Evolutionary conservation across 768 basidiomycete species (phyloP).

Genomic region (Lactifluus rugatus): DNA sequence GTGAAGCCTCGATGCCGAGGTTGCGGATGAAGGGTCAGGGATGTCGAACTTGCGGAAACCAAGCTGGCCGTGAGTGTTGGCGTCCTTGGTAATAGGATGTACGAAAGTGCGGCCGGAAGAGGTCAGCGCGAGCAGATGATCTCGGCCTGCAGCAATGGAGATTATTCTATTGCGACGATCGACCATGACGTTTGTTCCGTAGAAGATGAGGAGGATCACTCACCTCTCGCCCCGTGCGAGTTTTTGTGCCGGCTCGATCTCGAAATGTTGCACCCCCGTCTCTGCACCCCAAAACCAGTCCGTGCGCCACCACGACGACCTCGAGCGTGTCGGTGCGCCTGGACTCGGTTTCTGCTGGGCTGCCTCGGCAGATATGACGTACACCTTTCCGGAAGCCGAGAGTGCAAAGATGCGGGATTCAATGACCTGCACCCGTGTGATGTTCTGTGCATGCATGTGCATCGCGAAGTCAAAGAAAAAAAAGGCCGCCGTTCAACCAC

Average conservation of each 20-base stretch:
- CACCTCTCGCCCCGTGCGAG: conserved; percentile 63
- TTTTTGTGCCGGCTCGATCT: conserved; percentile 47
- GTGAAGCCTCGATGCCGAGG: conserved; percentile 28
- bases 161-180: conserved; percentile 41
- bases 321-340: conserved; percentile 34
- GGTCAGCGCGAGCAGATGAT: conserved; percentile 65
- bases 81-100: conserved; percentile 62
- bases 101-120: conserved; percentile 69
- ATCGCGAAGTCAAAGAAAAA: background rate
- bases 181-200: background rate
- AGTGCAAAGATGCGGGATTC: conserved; percentile 63
- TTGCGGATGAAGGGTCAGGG: conserved; percentile 26
- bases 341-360: conserved; percentile 36
- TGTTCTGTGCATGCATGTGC: conserved; percentile 49
- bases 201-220: conserved; percentile 11
- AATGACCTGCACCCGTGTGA: conserved; percentile 52
- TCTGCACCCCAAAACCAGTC: conserved; percentile 50
- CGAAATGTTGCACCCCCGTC: conserved; percentile 43
- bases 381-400: conserved; percentile 67
- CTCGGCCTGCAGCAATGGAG: conserved; percentile 61
- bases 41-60: conserved; percentile 62
- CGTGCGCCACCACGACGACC: conserved; percentile 50
- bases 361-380: conserved; percentile 48
- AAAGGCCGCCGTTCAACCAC: background rate
- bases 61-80: conserved; percentile 77